Base-by-base conservation (phyloP, 192 early-diverging fungal genomes). In the Backusella macrospora region DNA sequence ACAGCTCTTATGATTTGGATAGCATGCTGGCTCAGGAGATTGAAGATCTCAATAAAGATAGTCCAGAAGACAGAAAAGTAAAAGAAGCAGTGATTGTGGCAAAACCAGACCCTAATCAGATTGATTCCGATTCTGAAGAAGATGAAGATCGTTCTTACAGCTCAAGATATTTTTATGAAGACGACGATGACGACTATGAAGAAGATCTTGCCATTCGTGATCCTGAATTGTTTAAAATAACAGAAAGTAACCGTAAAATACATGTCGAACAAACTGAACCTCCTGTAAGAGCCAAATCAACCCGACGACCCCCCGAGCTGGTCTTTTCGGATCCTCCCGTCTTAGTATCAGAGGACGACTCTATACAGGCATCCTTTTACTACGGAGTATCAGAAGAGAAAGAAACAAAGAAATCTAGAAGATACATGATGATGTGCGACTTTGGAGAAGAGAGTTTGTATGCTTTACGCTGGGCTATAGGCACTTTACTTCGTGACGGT, bases 391-490 rank as follows among this genome's bases (percentile, higher is more conserved):
- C 70, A 1, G 42, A 40, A n/a, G 34, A 18, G 2, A 62, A 72
- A 12, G 18, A 14, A 14, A 34, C 62, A 8, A 67, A 63, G 67
- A 66, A 37, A 47, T 62, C 59, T 0, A 66, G 75, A 40, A 70
- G 55, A 34, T 86, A 86, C 34, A 75, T 86, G 73, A 80, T 86
- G 14, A 80, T 80, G 38, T 82, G 75, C 6, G 85, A 86, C 72
- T 78, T 84, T 55, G 78, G 81, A 15, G 81, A 81, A 18, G 81
- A 83, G 70, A 84, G 83, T 71, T 76, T 80, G 70, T 80, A 84
- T 77, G 85, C 85, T 3, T 81, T 82, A 37, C 76, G 84, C 37
- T 86, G 83, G 83, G 79, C 85, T 4, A 82, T 84, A 62, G 80
- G 79, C 2, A 84, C 85, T 1, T 74, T 86, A 18, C 80, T 86